Evolutionary conservation across 2,329 filamentous ascomycete genomes (phyloP), one percentile per base, ranked within the genome.

Genomic region (Ciborinia camelliae): DNA sequence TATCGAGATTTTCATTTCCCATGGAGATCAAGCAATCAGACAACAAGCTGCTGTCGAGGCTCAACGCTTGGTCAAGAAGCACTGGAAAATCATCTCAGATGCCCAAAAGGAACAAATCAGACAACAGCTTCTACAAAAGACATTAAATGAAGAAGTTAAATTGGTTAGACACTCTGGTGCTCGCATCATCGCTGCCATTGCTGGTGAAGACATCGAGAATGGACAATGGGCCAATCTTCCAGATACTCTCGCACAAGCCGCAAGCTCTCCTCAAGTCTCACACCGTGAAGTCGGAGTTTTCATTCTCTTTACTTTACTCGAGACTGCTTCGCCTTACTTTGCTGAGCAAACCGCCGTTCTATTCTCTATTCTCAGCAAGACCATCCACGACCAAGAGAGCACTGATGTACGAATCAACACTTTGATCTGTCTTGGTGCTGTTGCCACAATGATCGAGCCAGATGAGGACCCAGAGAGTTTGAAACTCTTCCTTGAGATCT

Each of bases 361-460:
- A 66, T 91, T 98, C 73, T 83, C 85, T 73, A 83, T 98, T 32
- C 97, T 98, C 80, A 82, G 83, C 77, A 89, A 88, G 77, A 96
- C 93, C 55, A 95, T 99, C 73, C 88, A 90, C 73, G 95, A 98
- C 75, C 88, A 91, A 1, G 88, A 96, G 78, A 97, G 92, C 77
- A 86, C 90, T 68, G 92, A 97, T 76, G 95, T 99, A 65, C 89
- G 93, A 73, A 88, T 97, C 80, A 98, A 97, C 82, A 96, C 95
- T 39, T 88, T 97, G 79, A 86, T 96, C 74, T 92, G 92, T 67
- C 85, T 98, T 67, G 92, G 93, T 73, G 90, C 92, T 74, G 84
- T 97, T 73, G 89, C 94, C 63, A 90, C 96, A 82, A 85, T 96
- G 68, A 81, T 98, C 57, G 91, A 97, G 75, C 87, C 90, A 0